Conservation (phyloP, 2,329 filamentous ascomycete species). For the Exophiala calicioides region DNA sequence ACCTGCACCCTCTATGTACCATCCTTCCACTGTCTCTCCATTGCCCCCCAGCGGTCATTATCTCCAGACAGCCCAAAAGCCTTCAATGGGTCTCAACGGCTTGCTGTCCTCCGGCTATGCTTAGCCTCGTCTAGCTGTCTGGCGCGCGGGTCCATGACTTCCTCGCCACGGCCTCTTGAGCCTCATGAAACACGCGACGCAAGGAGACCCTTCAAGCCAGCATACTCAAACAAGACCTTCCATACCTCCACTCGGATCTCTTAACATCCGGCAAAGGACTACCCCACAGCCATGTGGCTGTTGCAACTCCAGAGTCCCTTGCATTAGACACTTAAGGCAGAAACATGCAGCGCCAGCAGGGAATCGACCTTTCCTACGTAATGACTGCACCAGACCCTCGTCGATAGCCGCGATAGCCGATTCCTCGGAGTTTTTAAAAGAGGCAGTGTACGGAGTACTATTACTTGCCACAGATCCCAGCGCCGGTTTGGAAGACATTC, state of each 20-base stretch:
- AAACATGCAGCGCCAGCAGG: neutral
- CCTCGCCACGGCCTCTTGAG: constrained; percentile 3
- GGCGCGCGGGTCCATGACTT: constrained; percentile 10
- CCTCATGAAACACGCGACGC: constrained; percentile 21
- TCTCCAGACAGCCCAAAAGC: too few relatives aligned
- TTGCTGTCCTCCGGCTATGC: too few relatives aligned
- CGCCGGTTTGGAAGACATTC: too few relatives aligned
- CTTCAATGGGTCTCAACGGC: too few relatives aligned
- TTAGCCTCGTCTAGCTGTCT: too few relatives aligned
- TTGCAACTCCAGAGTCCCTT: neutral
- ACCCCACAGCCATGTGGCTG: constrained; percentile 15
- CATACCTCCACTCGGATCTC: constrained; percentile 14
- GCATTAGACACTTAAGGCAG: neutral
- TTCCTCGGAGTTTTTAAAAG: too few relatives aligned
- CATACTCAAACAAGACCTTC: constrained; percentile 5
- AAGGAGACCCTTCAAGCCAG: constrained; percentile 8
- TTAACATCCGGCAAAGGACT: constrained; percentile 13
- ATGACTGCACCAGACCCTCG: too few relatives aligned
- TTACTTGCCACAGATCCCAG: too few relatives aligned
- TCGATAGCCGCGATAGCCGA: neutral
- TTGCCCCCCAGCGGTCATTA: too few relatives aligned
- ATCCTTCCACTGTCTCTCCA: too few relatives aligned
- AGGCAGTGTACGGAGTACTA: too few relatives aligned
- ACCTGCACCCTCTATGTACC: too few relatives aligned
- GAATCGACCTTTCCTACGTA: neutral